A percentile compares a stretch with the other conserved stretches of the same genome.
phyloP scores from a whole-genome alignment of 768 basidiomycete genomes.

The Tylopilus felleus region DNA sequence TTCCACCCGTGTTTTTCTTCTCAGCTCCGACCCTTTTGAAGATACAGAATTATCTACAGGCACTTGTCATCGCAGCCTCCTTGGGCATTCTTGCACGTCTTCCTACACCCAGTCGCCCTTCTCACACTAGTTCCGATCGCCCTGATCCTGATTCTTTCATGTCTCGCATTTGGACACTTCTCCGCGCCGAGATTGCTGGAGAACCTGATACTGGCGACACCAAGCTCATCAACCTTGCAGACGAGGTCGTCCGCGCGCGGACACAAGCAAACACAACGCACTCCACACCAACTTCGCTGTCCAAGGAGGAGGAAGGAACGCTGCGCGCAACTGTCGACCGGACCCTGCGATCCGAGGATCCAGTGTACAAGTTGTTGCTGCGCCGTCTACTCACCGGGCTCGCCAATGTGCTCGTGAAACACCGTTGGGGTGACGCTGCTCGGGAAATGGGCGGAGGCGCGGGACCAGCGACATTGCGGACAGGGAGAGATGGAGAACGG shows the following conservation, averaged over 20 bases:
- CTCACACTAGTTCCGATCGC: constrained; percentile 10
- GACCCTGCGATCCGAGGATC: constrained; percentile 57
- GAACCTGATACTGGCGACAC: constrained; percentile 37
- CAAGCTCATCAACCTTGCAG: constrained; percentile 66
- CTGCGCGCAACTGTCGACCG: constrained; percentile 62
- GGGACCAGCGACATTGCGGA: constrained; percentile 29
- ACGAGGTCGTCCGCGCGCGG: constrained; percentile 64
- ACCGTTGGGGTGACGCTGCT: constrained; percentile 6
- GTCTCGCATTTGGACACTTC: constrained; percentile 61
- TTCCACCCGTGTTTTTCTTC: constrained; percentile 70
- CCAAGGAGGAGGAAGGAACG: constrained; percentile 44
- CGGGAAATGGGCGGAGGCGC: not conserved
- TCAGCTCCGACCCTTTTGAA: constrained; percentile 49
- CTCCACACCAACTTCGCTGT: constrained; percentile 6
- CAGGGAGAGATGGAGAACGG: constrained; percentile 27
- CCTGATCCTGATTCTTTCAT: constrained; percentile 40
- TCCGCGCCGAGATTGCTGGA: constrained; percentile 51
- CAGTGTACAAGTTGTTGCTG: constrained; percentile 64
- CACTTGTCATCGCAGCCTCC: constrained; percentile 60
- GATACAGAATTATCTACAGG: constrained; percentile 69
- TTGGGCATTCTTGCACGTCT: constrained; percentile 54
- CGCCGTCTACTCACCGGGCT: constrained; percentile 50
- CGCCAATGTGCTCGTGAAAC: constrained; percentile 26
- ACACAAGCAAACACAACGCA: constrained; percentile 18
- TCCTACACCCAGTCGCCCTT: constrained; percentile 18